phyloP scores from a whole-genome alignment of 129 eudicot genomes.

The Arctium lappa region DNA sequence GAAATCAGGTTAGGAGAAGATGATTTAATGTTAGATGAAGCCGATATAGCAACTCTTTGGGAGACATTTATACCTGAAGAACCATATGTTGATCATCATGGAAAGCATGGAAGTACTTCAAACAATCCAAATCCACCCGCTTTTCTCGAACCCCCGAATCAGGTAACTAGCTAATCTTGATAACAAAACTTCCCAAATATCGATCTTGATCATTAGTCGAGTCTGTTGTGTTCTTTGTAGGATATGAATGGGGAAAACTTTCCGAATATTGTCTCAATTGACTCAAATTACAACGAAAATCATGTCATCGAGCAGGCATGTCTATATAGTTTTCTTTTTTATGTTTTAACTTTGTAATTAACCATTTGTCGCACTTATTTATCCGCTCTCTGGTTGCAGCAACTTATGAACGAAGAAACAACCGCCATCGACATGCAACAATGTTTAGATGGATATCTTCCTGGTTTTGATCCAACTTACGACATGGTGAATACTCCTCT shows the following conservation, averaged over 20 bases:
- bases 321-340: not conserved
- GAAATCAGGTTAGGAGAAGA: constrained; percentile 5
- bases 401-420: not conserved
- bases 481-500: not conserved
- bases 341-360: not conserved
- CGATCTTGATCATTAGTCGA: not conserved
- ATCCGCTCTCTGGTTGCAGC: not conserved
- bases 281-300: not conserved
- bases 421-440: not conserved
- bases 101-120: not conserved
- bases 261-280: not conserved
- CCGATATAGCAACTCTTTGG: constrained; percentile 8
- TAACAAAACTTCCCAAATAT: not conserved
- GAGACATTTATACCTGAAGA: constrained; percentile 7
- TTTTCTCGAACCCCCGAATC: not conserved
- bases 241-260: not conserved
- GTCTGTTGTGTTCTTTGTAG: constrained; percentile 4
- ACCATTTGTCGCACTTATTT: not conserved
- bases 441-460: not conserved
- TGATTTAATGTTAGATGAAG: constrained; percentile 10
- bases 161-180: constrained; percentile 21
- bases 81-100: constrained; percentile 3
- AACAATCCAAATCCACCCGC: not conserved
- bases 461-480: not conserved
- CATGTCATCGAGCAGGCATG: constrained; percentile 9